Conservation (phyloP, 495 filamentous ascomycete species). For the Penicillium tannophilum region DNA sequence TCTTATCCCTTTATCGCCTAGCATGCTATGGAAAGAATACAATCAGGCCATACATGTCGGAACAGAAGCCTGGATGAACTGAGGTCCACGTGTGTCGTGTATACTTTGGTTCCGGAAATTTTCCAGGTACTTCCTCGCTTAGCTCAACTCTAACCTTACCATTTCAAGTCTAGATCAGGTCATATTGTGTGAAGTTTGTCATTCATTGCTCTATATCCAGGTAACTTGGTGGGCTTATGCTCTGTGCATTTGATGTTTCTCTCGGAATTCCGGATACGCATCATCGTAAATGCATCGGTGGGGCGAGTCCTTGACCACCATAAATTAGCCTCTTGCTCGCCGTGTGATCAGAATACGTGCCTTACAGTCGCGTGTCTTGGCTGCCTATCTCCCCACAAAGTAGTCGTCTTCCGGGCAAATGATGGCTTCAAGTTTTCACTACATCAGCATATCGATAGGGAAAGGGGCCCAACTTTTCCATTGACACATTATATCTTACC, state of each 20-base stretch:
- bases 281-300: slow-evolving; percentile 6
- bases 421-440: background rate
- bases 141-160: background rate
- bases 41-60: background rate
- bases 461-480: background rate
- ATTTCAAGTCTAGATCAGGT: background rate
- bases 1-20: slow-evolving; percentile 19
- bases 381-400: background rate
- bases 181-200: background rate
- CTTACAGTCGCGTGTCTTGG: background rate
- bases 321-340: background rate
- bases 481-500: background rate
- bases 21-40: background rate
- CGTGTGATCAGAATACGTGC: background rate
- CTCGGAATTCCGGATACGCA: background rate
- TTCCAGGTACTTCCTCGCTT: background rate
- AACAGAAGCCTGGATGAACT: background rate
- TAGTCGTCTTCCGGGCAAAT: background rate
- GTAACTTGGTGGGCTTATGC: background rate
- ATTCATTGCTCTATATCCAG: background rate
- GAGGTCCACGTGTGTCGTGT: background rate
- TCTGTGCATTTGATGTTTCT: background rate
- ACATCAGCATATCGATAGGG: background rate
- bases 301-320: background rate
- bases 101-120: background rate